Percentiles rank a stretch among this genome's conserved stretches.
phyloP scores from a whole-genome alignment of 2,329 filamentous ascomycete species.

The Fusarium mangiferae region DNA sequence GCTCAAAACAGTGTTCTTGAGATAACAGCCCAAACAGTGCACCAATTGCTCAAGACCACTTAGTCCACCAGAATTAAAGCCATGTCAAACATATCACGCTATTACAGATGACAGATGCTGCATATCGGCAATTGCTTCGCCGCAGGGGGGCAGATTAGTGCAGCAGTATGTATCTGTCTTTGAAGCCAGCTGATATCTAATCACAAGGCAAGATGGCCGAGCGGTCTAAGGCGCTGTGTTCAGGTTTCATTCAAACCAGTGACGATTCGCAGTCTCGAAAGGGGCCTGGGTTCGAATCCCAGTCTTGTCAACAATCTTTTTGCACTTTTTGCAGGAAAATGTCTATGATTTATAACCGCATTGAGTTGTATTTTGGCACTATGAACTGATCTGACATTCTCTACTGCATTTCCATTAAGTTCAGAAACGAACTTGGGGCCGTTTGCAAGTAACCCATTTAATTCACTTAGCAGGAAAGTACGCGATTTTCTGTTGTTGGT shows the following conservation, averaged over 20 bases:
- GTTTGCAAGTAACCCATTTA: neutral
- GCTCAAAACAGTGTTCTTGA: fast-evolving
- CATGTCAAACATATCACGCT: fast-evolving
- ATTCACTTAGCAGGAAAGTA: neutral
- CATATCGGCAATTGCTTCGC: fast-evolving
- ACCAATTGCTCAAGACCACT: fast-evolving
- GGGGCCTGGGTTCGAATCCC: constrained; percentile 28
- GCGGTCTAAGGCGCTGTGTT: constrained; percentile 28
- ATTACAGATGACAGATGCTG: neutral
- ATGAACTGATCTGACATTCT: too few species aligned
- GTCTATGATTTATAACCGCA: too few species aligned
- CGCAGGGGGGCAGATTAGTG: fast-evolving
- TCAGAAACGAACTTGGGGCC: neutral
- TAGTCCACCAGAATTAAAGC: fast-evolving
- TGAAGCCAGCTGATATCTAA: too few species aligned
- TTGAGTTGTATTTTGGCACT: too few species aligned
- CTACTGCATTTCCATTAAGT: neutral
- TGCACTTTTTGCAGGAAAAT: neutral
- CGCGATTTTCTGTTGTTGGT: neutral
- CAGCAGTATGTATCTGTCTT: fast-evolving
- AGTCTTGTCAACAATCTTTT: constrained; percentile 14
- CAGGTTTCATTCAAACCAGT: constrained; percentile 17
- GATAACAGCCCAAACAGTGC: fast-evolving
- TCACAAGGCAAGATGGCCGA: constrained; percentile 24
- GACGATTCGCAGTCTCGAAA: constrained; percentile 28